Conservation (phyloP, 768 basidiomycete species). For the Auricularia sp. region DNA sequence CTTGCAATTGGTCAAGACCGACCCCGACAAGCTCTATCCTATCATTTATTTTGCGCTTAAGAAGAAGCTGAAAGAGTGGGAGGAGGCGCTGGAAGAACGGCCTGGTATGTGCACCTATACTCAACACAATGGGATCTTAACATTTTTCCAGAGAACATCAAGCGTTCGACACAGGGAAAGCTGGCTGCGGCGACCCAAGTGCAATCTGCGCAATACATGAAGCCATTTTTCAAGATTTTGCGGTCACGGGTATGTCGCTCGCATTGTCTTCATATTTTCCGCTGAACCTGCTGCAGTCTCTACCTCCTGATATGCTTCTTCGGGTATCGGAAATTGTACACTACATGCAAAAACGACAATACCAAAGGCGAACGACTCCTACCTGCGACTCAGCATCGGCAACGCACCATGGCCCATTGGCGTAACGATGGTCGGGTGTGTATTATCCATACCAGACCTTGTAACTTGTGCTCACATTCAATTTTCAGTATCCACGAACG, state of each 20-base stretch:
- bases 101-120: slow-evolving; percentile 47
- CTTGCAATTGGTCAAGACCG: slow-evolving; percentile 69
- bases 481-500: slow-evolving; percentile 82
- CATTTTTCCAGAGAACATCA: slow-evolving; percentile 54
- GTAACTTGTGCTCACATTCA: background rate
- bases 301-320: slow-evolving; percentile 75
- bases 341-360: slow-evolving; percentile 91
- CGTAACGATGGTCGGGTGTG: slow-evolving; percentile 97
- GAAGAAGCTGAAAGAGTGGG: slow-evolving; percentile 91
- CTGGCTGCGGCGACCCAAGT: slow-evolving; percentile 90
- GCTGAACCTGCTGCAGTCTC: slow-evolving; percentile 31
- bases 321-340: slow-evolving; percentile 91
- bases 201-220: slow-evolving; percentile 92
- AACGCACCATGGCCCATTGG: slow-evolving; percentile 99
- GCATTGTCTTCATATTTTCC: background rate
- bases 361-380: slow-evolving; percentile 95
- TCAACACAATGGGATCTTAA: background rate
- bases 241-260: slow-evolving; percentile 65
- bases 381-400: slow-evolving; percentile 92
- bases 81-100: slow-evolving; percentile 85
- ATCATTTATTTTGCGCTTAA: slow-evolving; percentile 95
- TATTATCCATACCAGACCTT: slow-evolving; percentile 4
- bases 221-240: slow-evolving; percentile 87
- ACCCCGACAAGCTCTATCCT: slow-evolving; percentile 92
- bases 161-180: slow-evolving; percentile 84